Evolutionary conservation across 345 rosid genomes (phyloP).

Genomic region (Aquilaria yunnanensis): DNA sequence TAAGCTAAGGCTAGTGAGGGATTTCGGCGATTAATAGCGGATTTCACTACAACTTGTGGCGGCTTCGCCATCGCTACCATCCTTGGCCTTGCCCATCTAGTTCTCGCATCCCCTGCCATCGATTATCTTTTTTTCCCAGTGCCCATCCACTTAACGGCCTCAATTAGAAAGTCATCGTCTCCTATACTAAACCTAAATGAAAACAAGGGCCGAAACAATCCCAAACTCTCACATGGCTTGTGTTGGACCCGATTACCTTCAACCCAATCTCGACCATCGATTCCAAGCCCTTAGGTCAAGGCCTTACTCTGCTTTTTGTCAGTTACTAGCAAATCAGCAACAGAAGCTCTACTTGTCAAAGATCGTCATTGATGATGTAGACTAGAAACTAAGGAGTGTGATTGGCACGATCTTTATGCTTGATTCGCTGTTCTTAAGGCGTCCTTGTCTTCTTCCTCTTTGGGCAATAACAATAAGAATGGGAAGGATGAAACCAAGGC

Average conservation of each 20-base stretch:
- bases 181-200: constrained; percentile 3
- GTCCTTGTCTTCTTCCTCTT: constrained; percentile 23
- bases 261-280: constrained; percentile 64
- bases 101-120: too few species aligned
- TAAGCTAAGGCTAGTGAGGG: too few species aligned
- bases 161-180: too few species aligned
- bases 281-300: constrained; percentile 61
- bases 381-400: constrained; percentile 19
- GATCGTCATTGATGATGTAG: neutral
- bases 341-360: constrained; percentile 1
- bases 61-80: too few species aligned
- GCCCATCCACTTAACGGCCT: too few species aligned
- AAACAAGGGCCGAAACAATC: constrained; percentile 59
- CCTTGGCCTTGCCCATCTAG: too few species aligned
- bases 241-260: neutral
- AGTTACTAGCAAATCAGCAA: constrained; percentile 3
- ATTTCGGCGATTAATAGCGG: too few species aligned
- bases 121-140: too few species aligned
- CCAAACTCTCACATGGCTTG: constrained; percentile 48
- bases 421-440: constrained; percentile 72
- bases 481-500: neutral
- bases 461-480: neutral
- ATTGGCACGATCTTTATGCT: constrained; percentile 45
- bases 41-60: too few species aligned
- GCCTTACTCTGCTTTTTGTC: constrained; percentile 23